Conservation (phyloP, 306 rosid species). For the Aeschynomene evenia region DNA sequence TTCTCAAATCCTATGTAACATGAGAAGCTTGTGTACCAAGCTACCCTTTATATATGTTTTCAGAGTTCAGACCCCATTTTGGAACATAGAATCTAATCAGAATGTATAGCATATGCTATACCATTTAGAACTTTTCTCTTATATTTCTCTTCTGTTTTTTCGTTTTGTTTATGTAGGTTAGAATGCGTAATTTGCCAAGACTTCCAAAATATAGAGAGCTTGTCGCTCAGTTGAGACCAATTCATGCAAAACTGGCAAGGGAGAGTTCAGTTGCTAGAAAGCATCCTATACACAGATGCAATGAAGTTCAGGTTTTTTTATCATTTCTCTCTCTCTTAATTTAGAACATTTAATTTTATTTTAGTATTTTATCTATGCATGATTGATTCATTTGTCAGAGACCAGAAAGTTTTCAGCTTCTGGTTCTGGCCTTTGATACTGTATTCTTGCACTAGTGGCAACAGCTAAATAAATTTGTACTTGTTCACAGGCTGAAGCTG, state of each 20-base stretch:
- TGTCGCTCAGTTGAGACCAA: slow-evolving; percentile 57
- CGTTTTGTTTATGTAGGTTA: slow-evolving; percentile 52
- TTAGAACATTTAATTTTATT: neutral
- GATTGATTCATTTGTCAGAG: slow-evolving; percentile 14
- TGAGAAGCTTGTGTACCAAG: no score
- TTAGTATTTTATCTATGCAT: neutral
- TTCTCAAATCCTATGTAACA: no score
- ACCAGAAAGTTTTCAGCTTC: slow-evolving; percentile 15
- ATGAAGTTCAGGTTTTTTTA: slow-evolving; percentile 70
- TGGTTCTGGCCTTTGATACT: neutral
- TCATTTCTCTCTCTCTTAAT: slow-evolving; percentile 9
- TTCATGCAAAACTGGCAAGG: slow-evolving; percentile 62
- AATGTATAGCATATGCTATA: neutral
- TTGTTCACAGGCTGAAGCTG: slow-evolving; percentile 66
- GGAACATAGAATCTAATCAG: neutral
- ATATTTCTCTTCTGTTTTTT: slow-evolving; percentile 14
- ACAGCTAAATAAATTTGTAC: slow-evolving; percentile 26
- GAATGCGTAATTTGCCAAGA: slow-evolving; percentile 58
- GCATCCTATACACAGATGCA: slow-evolving; percentile 91
- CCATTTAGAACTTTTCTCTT: slow-evolving; percentile 7
- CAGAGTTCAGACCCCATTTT: neutral
- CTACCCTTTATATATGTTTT: slow-evolving; percentile 7
- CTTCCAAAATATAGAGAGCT: slow-evolving; percentile 78
- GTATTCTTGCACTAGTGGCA: slow-evolving; percentile 24
- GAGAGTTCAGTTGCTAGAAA: slow-evolving; percentile 59